Percentiles rank a stretch among this genome's conserved stretches.
Evolutionary conservation across 2,329 filamentous ascomycete species (phyloP).

Genomic region (Colletotrichum simmondsii): DNA sequence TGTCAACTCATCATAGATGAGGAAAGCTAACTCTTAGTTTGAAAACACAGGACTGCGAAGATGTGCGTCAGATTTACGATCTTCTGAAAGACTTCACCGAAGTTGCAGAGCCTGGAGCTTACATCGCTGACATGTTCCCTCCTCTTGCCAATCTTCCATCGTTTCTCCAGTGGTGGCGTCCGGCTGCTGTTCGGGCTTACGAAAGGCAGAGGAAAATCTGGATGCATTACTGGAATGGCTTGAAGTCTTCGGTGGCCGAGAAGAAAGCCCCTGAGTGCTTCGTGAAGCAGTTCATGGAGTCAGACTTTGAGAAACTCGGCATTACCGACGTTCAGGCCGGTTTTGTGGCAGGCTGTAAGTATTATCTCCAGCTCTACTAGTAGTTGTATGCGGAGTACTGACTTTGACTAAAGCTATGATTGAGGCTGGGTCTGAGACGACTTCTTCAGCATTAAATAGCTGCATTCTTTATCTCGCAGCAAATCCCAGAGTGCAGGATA

Average conservation of each 20-base stretch:
- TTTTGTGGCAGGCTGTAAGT: neutral
- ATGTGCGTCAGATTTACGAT: neutral
- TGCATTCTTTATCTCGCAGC: neutral
- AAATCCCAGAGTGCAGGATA: neutral
- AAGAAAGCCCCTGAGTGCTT: constrained; percentile 8
- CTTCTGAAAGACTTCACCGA: neutral
- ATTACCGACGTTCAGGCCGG: neutral
- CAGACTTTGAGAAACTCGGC: constrained; percentile 10
- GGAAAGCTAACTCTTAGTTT: neutral
- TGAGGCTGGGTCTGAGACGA: neutral
- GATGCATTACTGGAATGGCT: constrained; percentile 1
- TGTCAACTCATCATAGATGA: neutral
- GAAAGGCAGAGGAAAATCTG: neutral
- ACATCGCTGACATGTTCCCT: neutral
- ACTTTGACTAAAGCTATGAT: neutral
- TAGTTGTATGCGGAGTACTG: neutral
- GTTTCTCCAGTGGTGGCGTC: neutral
- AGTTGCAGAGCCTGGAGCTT: neutral
- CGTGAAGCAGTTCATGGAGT: constrained; percentile 3
- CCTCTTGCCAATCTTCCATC: neutral
- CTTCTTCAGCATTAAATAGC: neutral
- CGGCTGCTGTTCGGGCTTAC: neutral
- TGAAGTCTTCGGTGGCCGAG: constrained; percentile 1
- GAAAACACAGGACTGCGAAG: neutral
- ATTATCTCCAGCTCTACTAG: neutral